Percentiles rank a stretch among this genome's conserved stretches.
phyloP scores from a whole-genome alignment of 345 rosid genomes.

The Cochlearia excelsa region DNA sequence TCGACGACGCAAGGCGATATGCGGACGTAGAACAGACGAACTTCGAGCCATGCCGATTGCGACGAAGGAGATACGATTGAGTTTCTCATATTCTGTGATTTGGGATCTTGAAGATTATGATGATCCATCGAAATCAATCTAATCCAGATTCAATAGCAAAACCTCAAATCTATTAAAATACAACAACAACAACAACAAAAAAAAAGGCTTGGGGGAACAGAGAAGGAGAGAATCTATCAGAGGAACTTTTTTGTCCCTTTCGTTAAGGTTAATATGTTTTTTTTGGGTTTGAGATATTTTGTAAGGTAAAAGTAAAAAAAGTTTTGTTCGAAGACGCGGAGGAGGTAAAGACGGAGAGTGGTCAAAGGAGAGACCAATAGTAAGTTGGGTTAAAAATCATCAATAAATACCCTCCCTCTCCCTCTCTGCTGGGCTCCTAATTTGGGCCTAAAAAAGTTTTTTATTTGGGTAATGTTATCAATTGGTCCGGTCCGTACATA shows the following conservation, averaged over 20 bases:
- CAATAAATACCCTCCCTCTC: neutral
- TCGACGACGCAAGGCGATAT: slow-evolving; percentile 58
- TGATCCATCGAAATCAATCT: slow-evolving; percentile 35
- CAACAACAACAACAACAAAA: neutral
- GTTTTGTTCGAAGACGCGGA: neutral
- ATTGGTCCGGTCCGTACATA: too few species aligned
- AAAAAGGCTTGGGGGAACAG: neutral
- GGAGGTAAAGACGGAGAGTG: neutral
- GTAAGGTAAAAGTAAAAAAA: slow-evolving; percentile 1
- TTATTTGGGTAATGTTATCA: too few species aligned
- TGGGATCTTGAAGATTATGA: slow-evolving; percentile 37
- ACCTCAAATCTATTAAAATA: neutral
- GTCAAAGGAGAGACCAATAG: neutral
- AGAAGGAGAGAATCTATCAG: neutral
- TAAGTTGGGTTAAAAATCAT: too few species aligned
- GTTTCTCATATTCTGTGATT: slow-evolving; percentile 39
- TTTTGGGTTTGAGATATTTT: slow-evolving; percentile 29
- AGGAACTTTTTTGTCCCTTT: neutral
- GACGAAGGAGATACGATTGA: slow-evolving; percentile 36
- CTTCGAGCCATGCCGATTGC: slow-evolving; percentile 72
- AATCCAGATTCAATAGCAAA: slow-evolving; percentile 6
- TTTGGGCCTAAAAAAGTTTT: neutral
- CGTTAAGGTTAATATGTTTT: slow-evolving; percentile 3
- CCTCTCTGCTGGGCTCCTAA: too few species aligned
- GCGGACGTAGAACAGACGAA: slow-evolving; percentile 80